Evolutionary conservation across 2,329 filamentous ascomycete genomes (phyloP), one percentile per base, ranked within the genome.

Genomic region (Pseudocercospora crystallina): DNA sequence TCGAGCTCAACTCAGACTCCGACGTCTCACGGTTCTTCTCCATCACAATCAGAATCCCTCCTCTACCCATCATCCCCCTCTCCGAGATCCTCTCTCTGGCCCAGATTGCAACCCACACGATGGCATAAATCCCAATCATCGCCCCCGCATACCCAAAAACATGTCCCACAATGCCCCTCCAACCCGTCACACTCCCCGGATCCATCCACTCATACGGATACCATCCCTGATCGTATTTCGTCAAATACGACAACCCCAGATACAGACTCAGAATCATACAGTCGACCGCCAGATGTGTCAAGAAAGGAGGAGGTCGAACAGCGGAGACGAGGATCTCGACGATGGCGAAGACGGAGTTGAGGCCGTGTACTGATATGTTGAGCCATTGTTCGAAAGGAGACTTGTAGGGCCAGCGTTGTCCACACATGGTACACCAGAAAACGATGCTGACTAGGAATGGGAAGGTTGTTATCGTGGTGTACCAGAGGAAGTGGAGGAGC

Each of bases 191-290:
- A 26, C 20, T 26, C 7, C 7, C 4, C 17, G 54, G 41, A 20
- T 51, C 36, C 51, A 57, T 54, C 51, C 54, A 57, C n/a, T 49
- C 42, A 32, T 52, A 52, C 2, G 44, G 40, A 12, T 54, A 53
- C 31, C 51, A 51, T 36, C 41, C 49, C 17, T 46, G 39, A 5
- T 42, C 46, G 11, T 26, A 35, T 30, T 50, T 52, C 15, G 51
- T 49, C 5, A 54, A 15, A 31, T 57, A 54, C 3, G 51, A 51
- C 2, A 49, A 30, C 12, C 41, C 54, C 2, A 57, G 41, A 32
- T 54, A 54, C 10, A 50, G 31, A n/a, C 29, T 47, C 31, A 57
- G 31, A 14, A 43, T 34, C 9, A 49, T 26, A 15, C 51, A 32
- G 5, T 49, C 42, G 12, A 51, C 44, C 13, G 48, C 41, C 1